phyloP scores from a whole-genome alignment of 2,329 filamentous ascomycete genomes.

The Graphilbum ipis-grandicollis region DNA sequence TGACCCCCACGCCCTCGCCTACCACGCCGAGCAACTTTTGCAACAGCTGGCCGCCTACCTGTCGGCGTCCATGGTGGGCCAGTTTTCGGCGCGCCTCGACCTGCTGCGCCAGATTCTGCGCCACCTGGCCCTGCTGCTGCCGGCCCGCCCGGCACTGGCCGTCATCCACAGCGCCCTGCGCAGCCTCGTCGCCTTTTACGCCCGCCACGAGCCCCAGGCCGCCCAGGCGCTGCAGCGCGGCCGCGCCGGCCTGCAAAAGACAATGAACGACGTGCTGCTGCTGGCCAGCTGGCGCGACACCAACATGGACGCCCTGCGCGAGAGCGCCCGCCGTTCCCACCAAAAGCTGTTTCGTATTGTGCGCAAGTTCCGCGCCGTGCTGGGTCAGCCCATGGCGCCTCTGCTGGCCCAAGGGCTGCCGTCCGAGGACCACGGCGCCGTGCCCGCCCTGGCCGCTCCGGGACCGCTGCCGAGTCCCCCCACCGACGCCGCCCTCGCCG shows the following conservation, averaged over 20 bases:
- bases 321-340: slow-evolving; percentile 82
- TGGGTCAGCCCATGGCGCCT: slow-evolving; percentile 57
- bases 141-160: slow-evolving; percentile 39
- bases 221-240: slow-evolving; percentile 47
- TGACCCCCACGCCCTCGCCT: slow-evolving; percentile 23
- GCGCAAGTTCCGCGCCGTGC: slow-evolving; percentile 67
- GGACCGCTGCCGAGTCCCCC: slow-evolving; percentile 9
- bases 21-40: slow-evolving; percentile 53
- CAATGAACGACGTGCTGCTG: slow-evolving; percentile 83
- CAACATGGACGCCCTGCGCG: slow-evolving; percentile 74
- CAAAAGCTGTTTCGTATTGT: slow-evolving; percentile 83
- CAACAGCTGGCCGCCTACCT: slow-evolving; percentile 67
- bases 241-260: slow-evolving; percentile 66
- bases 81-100: slow-evolving; percentile 55
- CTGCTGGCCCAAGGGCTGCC: slow-evolving; percentile 44
- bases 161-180: slow-evolving; percentile 46
- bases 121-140: slow-evolving; percentile 44
- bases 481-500: slow-evolving; percentile 1
- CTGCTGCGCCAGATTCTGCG: slow-evolving; percentile 48
- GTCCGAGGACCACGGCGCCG: too few species aligned
- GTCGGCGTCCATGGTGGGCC: slow-evolving; percentile 59
- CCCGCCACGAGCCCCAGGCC: slow-evolving; percentile 50
- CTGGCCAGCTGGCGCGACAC: slow-evolving; percentile 97
- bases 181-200: slow-evolving; percentile 65
- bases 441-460: too few species aligned